Conservation (phyloP, 106 monocot genomes). For the Platanthera zijinensis region DNA sequence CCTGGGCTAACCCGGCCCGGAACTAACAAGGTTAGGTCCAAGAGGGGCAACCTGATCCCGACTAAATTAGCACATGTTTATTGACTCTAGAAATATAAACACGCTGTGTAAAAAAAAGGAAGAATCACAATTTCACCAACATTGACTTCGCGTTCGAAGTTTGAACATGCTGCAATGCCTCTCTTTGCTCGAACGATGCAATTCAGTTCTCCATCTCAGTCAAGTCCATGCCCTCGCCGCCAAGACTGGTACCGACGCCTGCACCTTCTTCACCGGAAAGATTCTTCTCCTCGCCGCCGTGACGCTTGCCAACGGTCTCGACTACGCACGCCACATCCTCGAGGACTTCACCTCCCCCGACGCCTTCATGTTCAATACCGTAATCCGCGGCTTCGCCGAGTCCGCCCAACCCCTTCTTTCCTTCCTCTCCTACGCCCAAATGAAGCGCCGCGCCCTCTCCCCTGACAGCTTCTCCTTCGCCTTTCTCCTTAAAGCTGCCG, state of each 20-base stretch:
- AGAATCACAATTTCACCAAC: too few relatives aligned
- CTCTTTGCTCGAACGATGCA: conserved; percentile 35
- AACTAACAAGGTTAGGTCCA: too few relatives aligned
- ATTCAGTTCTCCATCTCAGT: conserved; percentile 33
- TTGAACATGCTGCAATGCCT: conserved; percentile 3
- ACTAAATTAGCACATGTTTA: too few relatives aligned
- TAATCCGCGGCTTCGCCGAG: conserved; percentile 46
- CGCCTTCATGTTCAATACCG: conserved; percentile 58
- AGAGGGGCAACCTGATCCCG: too few relatives aligned
- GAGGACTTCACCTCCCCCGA: conserved; percentile 28
- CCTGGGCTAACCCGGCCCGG: too few relatives aligned
- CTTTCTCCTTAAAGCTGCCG: conserved; percentile 52
- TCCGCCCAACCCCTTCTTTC: conserved; percentile 19
- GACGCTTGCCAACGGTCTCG: conserved; percentile 19
- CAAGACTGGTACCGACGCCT: conserved; percentile 33
- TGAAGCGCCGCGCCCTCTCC: conserved; percentile 20
- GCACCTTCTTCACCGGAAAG: conserved; percentile 38
- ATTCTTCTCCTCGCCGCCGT: conserved; percentile 35
- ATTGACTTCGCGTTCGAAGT: too few relatives aligned
- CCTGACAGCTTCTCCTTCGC: conserved; percentile 73
- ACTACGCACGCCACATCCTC: conserved; percentile 35
- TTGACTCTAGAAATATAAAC: too few relatives aligned
- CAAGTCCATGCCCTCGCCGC: conserved; percentile 37
- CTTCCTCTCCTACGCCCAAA: conserved; percentile 21
- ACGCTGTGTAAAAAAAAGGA: too few relatives aligned